Conservation (phyloP, 495 filamentous ascomycete genomes). For the Penicillium verhagenii region DNA sequence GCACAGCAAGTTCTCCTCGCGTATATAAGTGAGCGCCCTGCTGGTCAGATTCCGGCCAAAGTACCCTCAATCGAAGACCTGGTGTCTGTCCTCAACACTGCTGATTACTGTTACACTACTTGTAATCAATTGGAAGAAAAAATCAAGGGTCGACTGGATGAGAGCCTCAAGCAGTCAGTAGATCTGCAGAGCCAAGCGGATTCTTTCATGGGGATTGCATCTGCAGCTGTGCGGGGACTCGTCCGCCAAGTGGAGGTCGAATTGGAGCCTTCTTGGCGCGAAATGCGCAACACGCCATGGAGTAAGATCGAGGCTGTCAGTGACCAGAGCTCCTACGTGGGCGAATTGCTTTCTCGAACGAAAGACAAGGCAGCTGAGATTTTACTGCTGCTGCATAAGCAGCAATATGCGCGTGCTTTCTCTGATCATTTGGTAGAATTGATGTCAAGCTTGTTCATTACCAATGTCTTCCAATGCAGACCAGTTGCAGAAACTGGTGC, state of each 20-base stretch:
- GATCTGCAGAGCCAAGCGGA: conserved; percentile 92
- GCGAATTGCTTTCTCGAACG: conserved; percentile 70
- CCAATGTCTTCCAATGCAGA: conserved; percentile 81
- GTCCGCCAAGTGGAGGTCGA: conserved; percentile 80
- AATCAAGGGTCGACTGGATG: conserved; percentile 85
- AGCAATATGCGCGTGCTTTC: conserved; percentile 90
- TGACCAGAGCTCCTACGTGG: conserved; percentile 91
- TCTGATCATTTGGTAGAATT: conserved; percentile 91
- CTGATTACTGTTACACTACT: conserved; percentile 94
- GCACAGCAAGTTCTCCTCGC: conserved; percentile 86
- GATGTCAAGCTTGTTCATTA: conserved; percentile 73
- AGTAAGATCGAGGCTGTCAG: conserved; percentile 90
- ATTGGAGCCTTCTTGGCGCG: conserved; percentile 85
- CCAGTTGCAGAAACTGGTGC: conserved; percentile 92
- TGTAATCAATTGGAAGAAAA: conserved; percentile 91
- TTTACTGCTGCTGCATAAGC: conserved; percentile 77
- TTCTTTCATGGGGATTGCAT: conserved; percentile 92
- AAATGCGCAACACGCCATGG: conserved; percentile 98
- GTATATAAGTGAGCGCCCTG: conserved; percentile 64
- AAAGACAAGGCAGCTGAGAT: conserved; percentile 71
- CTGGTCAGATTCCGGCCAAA: conserved; percentile 47
- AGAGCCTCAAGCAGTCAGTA: conserved; percentile 67
- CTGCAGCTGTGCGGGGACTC: conserved; percentile 78
- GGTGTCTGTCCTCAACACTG: conserved; percentile 88
- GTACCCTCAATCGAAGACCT: conserved; percentile 70